These are phyloP conservation scores for Hyphodiscus hymeniophilus DNA, from an alignment of 495 filamentous ascomycete species.

Conservation along the genomic window DNA sequence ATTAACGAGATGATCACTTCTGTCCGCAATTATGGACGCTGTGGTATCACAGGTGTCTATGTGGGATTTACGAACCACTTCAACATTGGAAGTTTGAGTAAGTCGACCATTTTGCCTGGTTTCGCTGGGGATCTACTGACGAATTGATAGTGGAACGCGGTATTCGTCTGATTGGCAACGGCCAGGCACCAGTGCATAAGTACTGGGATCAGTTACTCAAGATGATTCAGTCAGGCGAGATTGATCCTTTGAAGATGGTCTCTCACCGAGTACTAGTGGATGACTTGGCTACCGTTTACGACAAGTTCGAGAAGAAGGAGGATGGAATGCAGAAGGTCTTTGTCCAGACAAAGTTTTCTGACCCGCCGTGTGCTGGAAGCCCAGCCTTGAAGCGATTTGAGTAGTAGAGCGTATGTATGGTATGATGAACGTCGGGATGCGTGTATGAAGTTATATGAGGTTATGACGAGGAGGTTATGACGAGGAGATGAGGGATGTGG, in stretches of 20 bases:
- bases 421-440: too few relatives aligned
- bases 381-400: constrained; percentile 37
- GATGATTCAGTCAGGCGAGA: constrained; percentile 59
- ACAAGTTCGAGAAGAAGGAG: constrained; percentile 60
- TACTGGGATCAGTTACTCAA: constrained; percentile 73
- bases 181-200: constrained; percentile 75
- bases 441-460: too few relatives aligned
- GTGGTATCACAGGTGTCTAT: constrained; percentile 75
- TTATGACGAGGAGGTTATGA: too few relatives aligned
- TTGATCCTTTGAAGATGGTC: constrained; percentile 74
- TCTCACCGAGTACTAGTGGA: constrained; percentile 69
- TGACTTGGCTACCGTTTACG: constrained; percentile 64
- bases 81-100: constrained; percentile 22
- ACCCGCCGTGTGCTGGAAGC: constrained; percentile 42
- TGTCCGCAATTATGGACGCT: constrained; percentile 66
- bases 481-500: too few relatives aligned
- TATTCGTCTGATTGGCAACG: constrained; percentile 72
- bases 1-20: constrained; percentile 81
- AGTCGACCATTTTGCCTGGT: not conserved
- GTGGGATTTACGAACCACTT: constrained; percentile 55
- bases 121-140: not conserved
- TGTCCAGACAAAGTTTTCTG: constrained; percentile 58
- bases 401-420: too few relatives aligned
- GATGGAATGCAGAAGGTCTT: constrained; percentile 66
- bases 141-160: constrained; percentile 30